Evolutionary conservation across 2,329 filamentous ascomycete species (phyloP).

Genomic region (Epichloe hybrida): DNA sequence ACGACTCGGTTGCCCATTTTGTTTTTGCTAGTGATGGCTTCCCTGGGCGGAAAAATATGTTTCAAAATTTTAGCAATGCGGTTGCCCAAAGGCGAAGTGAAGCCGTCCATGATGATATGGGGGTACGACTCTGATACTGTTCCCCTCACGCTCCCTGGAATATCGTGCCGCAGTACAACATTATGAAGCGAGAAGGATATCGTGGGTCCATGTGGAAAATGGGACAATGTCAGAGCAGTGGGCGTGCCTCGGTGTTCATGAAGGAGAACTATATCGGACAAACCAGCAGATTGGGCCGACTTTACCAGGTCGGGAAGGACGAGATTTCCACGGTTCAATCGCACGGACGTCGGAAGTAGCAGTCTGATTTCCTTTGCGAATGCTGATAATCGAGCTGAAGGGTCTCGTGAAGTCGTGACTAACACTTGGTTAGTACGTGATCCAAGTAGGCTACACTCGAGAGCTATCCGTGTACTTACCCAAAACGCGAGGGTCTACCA

Average conservation of each 20-base stretch:
- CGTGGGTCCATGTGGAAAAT: constrained; percentile 77
- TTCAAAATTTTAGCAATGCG: constrained; percentile 84
- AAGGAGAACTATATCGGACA: constrained; percentile 74
- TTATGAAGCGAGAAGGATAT: constrained; percentile 78
- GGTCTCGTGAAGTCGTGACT: constrained; percentile 88
- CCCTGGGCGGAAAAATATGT: constrained; percentile 84
- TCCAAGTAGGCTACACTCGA: neutral
- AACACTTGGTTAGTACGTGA: neutral
- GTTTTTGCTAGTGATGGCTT: constrained; percentile 52
- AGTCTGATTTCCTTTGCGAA: constrained; percentile 89
- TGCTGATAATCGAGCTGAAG: constrained; percentile 68
- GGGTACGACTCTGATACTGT: constrained; percentile 89
- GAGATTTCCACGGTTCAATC: constrained; percentile 82
- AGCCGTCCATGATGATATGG: constrained; percentile 90
- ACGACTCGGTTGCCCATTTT: constrained; percentile 83
- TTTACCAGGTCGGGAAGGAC: constrained; percentile 74
- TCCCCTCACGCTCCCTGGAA: constrained; percentile 73
- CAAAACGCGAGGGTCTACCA: constrained; percentile 77
- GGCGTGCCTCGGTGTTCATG: constrained; percentile 84
- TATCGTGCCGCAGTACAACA: constrained; percentile 82
- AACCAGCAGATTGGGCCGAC: constrained; percentile 64
- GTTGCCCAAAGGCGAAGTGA: constrained; percentile 65
- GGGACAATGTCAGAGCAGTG: constrained; percentile 74
- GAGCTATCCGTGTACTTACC: constrained; percentile 47
- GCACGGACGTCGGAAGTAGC: constrained; percentile 70